phyloP scores from a whole-genome alignment of 2,329 filamentous ascomycete species.

The Colletotrichum destructivum region DNA sequence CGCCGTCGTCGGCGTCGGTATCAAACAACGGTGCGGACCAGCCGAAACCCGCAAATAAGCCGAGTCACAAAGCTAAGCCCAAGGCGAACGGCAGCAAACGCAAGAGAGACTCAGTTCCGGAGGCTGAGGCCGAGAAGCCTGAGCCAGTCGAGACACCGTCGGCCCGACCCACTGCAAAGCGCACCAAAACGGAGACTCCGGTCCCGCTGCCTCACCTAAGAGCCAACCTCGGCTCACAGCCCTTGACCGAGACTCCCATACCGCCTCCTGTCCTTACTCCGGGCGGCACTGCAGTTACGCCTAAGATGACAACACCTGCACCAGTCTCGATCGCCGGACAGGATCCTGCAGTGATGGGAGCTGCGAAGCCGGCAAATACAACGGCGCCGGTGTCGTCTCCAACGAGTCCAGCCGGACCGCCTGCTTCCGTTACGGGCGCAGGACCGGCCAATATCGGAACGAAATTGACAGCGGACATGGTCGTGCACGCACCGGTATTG shows the following conservation, averaged over 20 bases:
- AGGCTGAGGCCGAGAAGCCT: constrained; percentile 49
- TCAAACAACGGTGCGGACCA: constrained; percentile 50
- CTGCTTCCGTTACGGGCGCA: constrained; percentile 47
- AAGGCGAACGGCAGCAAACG: constrained; percentile 60
- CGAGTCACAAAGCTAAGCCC: constrained; percentile 46
- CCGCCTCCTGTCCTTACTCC: constrained; percentile 53
- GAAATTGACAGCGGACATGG: constrained; percentile 58
- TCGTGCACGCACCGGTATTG: constrained; percentile 54
- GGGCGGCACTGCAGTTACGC: constrained; percentile 40
- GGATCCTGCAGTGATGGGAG: constrained; percentile 24
- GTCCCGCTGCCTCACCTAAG: constrained; percentile 63
- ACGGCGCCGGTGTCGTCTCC: constrained; percentile 37
- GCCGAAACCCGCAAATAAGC: constrained; percentile 48
- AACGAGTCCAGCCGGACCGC: constrained; percentile 27
- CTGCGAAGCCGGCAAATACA: constrained; percentile 30
- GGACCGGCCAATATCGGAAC: constrained; percentile 55
- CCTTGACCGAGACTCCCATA: constrained; percentile 39
- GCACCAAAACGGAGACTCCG: constrained; percentile 71
- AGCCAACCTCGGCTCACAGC: constrained; percentile 46
- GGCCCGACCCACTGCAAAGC: constrained; percentile 62
- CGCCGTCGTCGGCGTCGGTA: constrained; percentile 41
- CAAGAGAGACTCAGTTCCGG: constrained; percentile 59
- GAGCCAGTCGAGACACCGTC: constrained; percentile 47
- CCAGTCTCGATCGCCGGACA: constrained; percentile 46
- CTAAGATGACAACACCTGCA: constrained; percentile 53